phyloP scores from a whole-genome alignment of 306 rosid genomes.

The Vigna reflexopilosa region DNA sequence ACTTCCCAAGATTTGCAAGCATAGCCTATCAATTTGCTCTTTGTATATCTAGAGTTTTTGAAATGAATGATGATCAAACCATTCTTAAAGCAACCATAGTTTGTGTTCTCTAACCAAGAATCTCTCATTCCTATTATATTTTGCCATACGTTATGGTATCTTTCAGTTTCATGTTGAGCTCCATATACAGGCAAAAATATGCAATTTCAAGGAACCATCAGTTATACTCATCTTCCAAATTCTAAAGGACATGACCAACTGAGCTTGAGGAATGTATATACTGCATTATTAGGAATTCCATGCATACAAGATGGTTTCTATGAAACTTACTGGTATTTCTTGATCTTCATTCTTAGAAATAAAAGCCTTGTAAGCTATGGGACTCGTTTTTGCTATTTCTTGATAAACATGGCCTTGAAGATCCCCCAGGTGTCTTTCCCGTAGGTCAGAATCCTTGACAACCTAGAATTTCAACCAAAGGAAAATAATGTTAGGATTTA shows the following conservation, averaged over 20 bases:
- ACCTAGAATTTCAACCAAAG: slow-evolving; percentile 60
- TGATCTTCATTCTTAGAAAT: slow-evolving; percentile 57
- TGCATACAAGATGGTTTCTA: slow-evolving; percentile 12
- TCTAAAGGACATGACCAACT: background rate
- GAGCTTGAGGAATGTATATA: background rate
- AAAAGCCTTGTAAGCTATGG: slow-evolving; percentile 66
- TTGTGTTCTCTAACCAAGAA: slow-evolving; percentile 24
- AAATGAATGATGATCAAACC: slow-evolving; percentile 19
- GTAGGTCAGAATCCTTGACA: slow-evolving; percentile 68
- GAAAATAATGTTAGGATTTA: background rate
- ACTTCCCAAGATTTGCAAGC: slow-evolving; percentile 1
- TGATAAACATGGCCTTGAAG: slow-evolving; percentile 73
- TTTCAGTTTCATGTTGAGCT: slow-evolving; percentile 10
- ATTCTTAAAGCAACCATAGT: background rate
- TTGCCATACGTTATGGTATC: slow-evolving; percentile 12
- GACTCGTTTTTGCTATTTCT: slow-evolving; percentile 58
- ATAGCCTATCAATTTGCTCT: background rate
- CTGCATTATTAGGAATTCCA: slow-evolving; percentile 10
- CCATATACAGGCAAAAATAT: slow-evolving; percentile 13
- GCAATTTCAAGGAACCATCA: slow-evolving; percentile 4
- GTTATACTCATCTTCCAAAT: slow-evolving; percentile 10
- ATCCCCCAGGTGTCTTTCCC: slow-evolving; percentile 87
- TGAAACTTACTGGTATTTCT: slow-evolving; percentile 81
- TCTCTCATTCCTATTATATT: slow-evolving; percentile 6
- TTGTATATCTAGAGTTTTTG: slow-evolving; percentile 11